Percentiles rank a stretch among this genome's conserved stretches.
Evolutionary conservation across 306 rosid species (phyloP).

Genomic region (Rosa lucieae): DNA sequence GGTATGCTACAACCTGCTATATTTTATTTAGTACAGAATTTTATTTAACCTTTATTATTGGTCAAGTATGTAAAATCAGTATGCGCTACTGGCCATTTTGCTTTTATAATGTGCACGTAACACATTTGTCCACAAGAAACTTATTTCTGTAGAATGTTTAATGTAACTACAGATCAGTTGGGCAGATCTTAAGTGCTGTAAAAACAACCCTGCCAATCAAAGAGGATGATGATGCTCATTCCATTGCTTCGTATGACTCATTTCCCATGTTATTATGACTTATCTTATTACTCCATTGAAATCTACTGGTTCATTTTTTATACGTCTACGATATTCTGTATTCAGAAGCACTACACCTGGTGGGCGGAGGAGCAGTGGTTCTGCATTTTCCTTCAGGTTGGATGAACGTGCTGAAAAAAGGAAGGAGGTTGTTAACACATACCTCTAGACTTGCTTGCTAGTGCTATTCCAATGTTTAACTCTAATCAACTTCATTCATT

Average conservation of each 20-base stretch:
- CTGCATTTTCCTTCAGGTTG: constrained; percentile 77
- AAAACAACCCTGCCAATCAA: constrained; percentile 39
- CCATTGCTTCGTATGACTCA: constrained; percentile 78
- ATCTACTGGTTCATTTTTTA: not conserved
- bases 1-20: constrained; percentile 42
- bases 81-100: not conserved
- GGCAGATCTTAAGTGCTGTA: constrained; percentile 44
- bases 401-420: constrained; percentile 95
- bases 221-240: constrained; percentile 74
- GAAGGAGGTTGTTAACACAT: constrained; percentile 62
- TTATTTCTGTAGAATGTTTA: constrained; percentile 8
- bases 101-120: not conserved
- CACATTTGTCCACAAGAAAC: not conserved
- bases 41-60: not conserved
- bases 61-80: not conserved
- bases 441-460: constrained; percentile 18
- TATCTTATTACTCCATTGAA: not conserved
- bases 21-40: not conserved
- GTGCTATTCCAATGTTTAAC: not conserved
- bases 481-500: constrained; percentile 19
- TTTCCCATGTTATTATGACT: constrained; percentile 12
- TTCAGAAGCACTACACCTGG: constrained; percentile 55
- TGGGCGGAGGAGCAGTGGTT: constrained; percentile 48
- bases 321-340: constrained; percentile 6
- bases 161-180: constrained; percentile 52